Evolutionary conservation across 2,329 filamentous ascomycete genomes (phyloP).

Genomic region (Pseudocercospora cruenta): DNA sequence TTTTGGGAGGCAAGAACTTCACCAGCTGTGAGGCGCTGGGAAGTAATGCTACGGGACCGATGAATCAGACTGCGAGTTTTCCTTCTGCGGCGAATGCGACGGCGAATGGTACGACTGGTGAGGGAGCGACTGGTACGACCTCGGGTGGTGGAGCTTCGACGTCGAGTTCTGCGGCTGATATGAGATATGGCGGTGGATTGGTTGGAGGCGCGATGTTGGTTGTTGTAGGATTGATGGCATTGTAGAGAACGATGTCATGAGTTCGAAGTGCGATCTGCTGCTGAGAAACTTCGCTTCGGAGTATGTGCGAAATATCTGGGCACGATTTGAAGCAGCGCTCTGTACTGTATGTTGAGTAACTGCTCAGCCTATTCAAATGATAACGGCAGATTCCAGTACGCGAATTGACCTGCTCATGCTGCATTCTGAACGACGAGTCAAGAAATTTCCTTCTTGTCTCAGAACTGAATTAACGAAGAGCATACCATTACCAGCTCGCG

Average conservation of each 20-base stretch:
- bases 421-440: no score
- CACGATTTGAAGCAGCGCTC: neutral
- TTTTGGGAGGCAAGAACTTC: conserved; percentile 28
- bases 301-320: no score
- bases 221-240: neutral
- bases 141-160: neutral
- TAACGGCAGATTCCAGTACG: no score
- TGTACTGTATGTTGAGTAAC: neutral
- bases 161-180: neutral
- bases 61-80: conserved; percentile 11
- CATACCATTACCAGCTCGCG: no score
- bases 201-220: neutral
- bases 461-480: no score
- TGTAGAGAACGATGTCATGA: neutral
- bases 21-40: conserved; percentile 25
- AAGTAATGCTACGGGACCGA: conserved; percentile 16
- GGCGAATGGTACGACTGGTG: conserved; percentile 4
- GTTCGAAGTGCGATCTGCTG: no score
- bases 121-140: neutral
- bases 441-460: no score
- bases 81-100: neutral
- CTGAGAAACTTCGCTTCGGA: no score
- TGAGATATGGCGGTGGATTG: neutral
- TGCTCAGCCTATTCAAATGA: neutral
- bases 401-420: no score